These are phyloP conservation scores for Sistotremastrum niveocremeum DNA, from an alignment of 768 basidiomycete genomes.

Conservation along the genomic window DNA sequence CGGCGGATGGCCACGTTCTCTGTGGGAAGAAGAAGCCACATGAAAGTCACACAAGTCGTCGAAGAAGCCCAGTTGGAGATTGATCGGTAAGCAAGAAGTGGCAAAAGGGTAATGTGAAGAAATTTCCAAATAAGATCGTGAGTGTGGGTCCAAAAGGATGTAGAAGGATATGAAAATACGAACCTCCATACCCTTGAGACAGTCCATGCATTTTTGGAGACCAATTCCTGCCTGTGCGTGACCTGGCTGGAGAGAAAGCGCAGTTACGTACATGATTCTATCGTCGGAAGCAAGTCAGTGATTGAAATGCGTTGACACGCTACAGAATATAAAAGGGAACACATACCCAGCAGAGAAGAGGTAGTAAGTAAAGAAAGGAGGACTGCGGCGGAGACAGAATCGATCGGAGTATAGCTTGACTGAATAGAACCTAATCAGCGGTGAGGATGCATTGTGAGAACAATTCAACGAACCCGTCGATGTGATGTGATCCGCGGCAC, in stretches of 20 bases:
- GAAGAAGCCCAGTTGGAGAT: too few species aligned
- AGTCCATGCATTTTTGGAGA: conserved; percentile 52
- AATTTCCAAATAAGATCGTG: too few species aligned
- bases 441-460: not conserved
- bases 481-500: conserved; percentile 69
- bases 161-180: conserved; percentile 2
- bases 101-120: too few species aligned
- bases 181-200: conserved; percentile 47
- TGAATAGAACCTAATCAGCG: conserved; percentile 12
- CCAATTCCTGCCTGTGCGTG: conserved; percentile 61
- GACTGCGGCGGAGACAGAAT: conserved; percentile 44
- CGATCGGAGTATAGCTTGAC: conserved; percentile 48
- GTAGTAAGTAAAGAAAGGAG: conserved; percentile 68
- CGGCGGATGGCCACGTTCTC: conserved; percentile 58
- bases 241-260: conserved; percentile 26
- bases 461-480: conserved; percentile 37
- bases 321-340: not conserved
- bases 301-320: not conserved
- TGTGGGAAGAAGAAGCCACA: not conserved
- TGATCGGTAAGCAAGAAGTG: too few species aligned
- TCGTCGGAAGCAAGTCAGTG: not conserved
- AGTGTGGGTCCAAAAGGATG: too few species aligned
- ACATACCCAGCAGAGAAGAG: conserved; percentile 70
- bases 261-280: not conserved
- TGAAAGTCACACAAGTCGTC: too few species aligned